These are phyloP conservation scores for Glomus cerebriforme DNA, from an alignment of 192 early-diverging fungal genomes.

Conservation along the genomic window DNA sequence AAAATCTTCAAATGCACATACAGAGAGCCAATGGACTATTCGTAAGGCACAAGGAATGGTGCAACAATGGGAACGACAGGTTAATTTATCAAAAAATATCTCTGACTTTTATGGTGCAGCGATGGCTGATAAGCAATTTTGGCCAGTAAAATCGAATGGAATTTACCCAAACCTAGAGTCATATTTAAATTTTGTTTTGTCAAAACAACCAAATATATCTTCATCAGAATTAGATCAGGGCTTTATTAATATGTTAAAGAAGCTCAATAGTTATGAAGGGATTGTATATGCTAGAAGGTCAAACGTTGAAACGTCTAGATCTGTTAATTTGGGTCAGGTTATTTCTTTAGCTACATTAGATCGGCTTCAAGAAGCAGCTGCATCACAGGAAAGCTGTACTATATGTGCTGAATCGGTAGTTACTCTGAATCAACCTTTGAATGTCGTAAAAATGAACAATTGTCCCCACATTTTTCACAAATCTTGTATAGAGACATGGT, in stretches of 20 bases:
- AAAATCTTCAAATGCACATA: neutral
- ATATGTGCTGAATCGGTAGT: slow-evolving; percentile 15
- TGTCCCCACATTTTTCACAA: slow-evolving; percentile 24
- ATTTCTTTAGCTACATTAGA: neutral
- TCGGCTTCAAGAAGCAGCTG: slow-evolving; percentile 4
- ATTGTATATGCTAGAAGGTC: slow-evolving; percentile 1
- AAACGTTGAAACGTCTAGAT: neutral
- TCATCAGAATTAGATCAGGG: neutral
- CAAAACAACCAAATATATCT: neutral
- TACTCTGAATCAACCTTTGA: neutral
- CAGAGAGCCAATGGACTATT: neutral
- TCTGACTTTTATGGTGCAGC: neutral
- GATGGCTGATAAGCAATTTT: slow-evolving; percentile 11
- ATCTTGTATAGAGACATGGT: slow-evolving; percentile 25
- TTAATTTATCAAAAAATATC: neutral
- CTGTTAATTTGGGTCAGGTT: slow-evolving; percentile 1
- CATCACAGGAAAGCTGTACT: slow-evolving; percentile 13
- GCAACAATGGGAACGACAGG: slow-evolving; percentile 8
- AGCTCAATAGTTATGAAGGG: slow-evolving; percentile 9
- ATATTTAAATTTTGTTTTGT: slow-evolving; percentile 19
- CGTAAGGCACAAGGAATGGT: slow-evolving; percentile 10
- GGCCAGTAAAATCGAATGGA: neutral
- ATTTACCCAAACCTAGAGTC: neutral
- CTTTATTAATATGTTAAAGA: slow-evolving; percentile 4
- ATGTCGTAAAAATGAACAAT: slow-evolving; percentile 26